Percentiles rank a stretch among this genome's conserved stretches.
phyloP scores from a whole-genome alignment of 371 early-diverging fungal species.

The Actinomucor elegans region DNA sequence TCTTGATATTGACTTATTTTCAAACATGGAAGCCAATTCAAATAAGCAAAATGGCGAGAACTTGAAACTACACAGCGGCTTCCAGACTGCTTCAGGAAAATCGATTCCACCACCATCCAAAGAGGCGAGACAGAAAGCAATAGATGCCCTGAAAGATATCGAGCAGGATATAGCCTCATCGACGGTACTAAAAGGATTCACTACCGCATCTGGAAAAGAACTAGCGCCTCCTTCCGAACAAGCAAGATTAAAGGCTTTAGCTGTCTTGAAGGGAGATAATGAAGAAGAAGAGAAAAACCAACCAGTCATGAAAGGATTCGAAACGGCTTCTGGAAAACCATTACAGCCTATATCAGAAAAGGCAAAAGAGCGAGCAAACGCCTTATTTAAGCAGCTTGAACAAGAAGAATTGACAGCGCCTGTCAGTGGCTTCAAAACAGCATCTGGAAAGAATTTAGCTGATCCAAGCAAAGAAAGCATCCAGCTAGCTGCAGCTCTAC shows the following conservation, averaged over 20 bases:
- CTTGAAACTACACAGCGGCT: too few relatives aligned
- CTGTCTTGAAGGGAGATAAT: not conserved
- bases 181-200: not conserved
- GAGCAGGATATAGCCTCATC: too few relatives aligned
- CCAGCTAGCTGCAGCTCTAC: not conserved
- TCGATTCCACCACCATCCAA: not conserved
- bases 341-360: not conserved
- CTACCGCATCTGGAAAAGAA: constrained; percentile 4
- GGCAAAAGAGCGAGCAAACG: constrained; percentile 1
- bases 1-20: constrained; percentile 5
- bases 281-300: not conserved
- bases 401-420: not conserved
- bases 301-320: not conserved
- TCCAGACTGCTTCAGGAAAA: not conserved
- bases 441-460: constrained; percentile 8
- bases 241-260: not conserved
- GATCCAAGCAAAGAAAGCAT: not conserved
- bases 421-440: not conserved
- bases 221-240: constrained; percentile 1
- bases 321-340: constrained; percentile 13
- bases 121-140: not conserved
- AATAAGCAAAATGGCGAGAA: not conserved
- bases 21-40: not conserved
- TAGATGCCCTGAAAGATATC: too few relatives aligned
- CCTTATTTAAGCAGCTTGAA: not conserved